phyloP scores from a whole-genome alignment of 2,329 filamentous ascomycete species.

The Aspergillus awamori region DNA sequence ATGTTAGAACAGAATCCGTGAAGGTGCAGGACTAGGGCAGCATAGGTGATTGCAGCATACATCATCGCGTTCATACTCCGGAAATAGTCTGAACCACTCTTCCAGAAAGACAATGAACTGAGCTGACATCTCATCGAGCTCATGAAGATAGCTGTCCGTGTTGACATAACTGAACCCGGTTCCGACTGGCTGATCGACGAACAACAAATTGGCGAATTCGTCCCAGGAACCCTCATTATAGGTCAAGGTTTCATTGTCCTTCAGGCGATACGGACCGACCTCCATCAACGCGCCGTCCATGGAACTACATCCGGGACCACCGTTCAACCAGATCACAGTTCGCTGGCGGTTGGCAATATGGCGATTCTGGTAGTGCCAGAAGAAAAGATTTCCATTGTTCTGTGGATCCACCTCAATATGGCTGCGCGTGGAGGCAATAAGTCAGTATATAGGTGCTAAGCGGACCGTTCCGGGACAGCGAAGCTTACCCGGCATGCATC shows the following conservation, averaged over 20 bases:
- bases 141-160: constrained; percentile 81
- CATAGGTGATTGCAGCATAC: constrained; percentile 59
- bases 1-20: constrained; percentile 13
- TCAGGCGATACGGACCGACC: constrained; percentile 87
- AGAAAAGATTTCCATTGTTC: constrained; percentile 92
- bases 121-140: constrained; percentile 83
- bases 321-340: constrained; percentile 96
- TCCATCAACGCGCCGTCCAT: constrained; percentile 98
- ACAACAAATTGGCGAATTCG: constrained; percentile 95
- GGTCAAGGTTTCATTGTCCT: constrained; percentile 69
- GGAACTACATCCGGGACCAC: constrained; percentile 93
- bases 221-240: constrained; percentile 97
- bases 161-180: constrained; percentile 96
- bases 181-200: constrained; percentile 95
- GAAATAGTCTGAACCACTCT: constrained; percentile 88
- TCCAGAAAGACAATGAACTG: constrained; percentile 89
- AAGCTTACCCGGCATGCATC: constrained; percentile 93
- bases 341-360: constrained; percentile 91
- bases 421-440: constrained; percentile 50
- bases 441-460: neutral
- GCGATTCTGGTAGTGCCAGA: constrained; percentile 96
- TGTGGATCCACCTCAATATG: constrained; percentile 88
- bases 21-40: neutral
- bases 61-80: constrained; percentile 88
- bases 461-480: neutral